Evolutionary conservation across 1,284 basidiomycete genomes (phyloP).

Genomic region (Cryptococcus hybrid): DNA sequence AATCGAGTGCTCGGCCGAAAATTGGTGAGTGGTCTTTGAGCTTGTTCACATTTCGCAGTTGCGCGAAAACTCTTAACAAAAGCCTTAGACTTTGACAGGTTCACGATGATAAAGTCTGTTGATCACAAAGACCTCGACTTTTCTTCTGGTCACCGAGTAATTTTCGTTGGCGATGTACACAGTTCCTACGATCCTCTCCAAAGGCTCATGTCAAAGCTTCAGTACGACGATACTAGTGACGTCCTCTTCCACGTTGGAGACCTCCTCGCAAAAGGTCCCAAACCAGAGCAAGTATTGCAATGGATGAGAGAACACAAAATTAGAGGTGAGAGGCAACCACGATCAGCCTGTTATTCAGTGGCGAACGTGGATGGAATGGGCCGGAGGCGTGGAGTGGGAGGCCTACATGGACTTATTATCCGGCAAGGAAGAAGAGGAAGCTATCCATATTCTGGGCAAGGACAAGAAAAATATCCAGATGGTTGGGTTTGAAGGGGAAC

Average conservation of each 20-base stretch:
- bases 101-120: slow-evolving; percentile 40
- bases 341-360: slow-evolving; percentile 77
- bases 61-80: too few relatives aligned
- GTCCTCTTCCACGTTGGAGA: slow-evolving; percentile 78
- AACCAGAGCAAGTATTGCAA: slow-evolving; percentile 63
- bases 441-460: slow-evolving; percentile 12
- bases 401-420: slow-evolving; percentile 21
- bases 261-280: slow-evolving; percentile 67
- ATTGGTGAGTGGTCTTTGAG: too few relatives aligned
- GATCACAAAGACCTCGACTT: slow-evolving; percentile 24
- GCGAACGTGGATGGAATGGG: slow-evolving; percentile 68
- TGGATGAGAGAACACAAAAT: slow-evolving; percentile 64
- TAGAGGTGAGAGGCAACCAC: slow-evolving; percentile 82
- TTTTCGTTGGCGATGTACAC: slow-evolving; percentile 81
- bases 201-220: slow-evolving; percentile 60
- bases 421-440: slow-evolving; percentile 14
- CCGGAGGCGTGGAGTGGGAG: slow-evolving; percentile 36
- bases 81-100: slow-evolving; percentile 40
- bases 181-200: slow-evolving; percentile 72
- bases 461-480: slow-evolving; percentile 30
- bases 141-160: slow-evolving; percentile 53
- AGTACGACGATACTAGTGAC: slow-evolving; percentile 62
- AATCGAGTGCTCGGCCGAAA: too few relatives aligned
- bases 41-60: too few relatives aligned
- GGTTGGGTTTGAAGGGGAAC: slow-evolving; percentile 71